phyloP scores from a whole-genome alignment of 176 grass and related monocot genomes.

The Ampelocalamus luodianensis region DNA sequence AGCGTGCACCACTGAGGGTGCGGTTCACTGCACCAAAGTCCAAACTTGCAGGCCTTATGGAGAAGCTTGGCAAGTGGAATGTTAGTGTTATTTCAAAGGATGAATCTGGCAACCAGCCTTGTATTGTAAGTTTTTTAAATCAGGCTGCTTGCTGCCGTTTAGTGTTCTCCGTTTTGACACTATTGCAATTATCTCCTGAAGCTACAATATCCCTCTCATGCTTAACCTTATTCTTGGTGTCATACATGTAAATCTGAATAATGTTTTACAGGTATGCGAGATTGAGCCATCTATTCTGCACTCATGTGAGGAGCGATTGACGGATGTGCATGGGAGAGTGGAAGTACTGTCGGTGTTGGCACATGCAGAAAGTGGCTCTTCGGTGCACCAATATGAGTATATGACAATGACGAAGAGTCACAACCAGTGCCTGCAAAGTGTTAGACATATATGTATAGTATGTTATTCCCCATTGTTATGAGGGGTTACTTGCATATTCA shows the following conservation, averaged over 20 bases:
- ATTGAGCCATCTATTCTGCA: constrained; percentile 80
- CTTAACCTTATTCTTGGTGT: not conserved
- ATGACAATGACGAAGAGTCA: constrained; percentile 48
- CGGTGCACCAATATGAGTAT: constrained; percentile 63
- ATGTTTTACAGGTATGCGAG: constrained; percentile 73
- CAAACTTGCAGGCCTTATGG: constrained; percentile 62
- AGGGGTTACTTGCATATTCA: no score
- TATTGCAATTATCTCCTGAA: not conserved
- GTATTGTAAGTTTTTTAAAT: constrained; percentile 60
- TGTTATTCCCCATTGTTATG: no score
- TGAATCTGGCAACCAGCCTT: constrained; percentile 60
- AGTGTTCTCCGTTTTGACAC: not conserved
- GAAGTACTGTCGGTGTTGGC: constrained; percentile 76
- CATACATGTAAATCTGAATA: not conserved
- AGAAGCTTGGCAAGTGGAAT: constrained; percentile 70
- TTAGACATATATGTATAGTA: no score
- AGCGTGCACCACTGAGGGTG: constrained; percentile 76
- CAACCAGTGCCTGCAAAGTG: constrained; percentile 36
- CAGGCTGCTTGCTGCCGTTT: not conserved
- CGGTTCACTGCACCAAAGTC: constrained; percentile 72
- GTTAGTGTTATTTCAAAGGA: constrained; percentile 68
- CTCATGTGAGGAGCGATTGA: constrained; percentile 75
- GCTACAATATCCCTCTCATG: not conserved
- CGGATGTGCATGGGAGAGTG: constrained; percentile 69
- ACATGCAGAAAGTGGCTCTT: constrained; percentile 59